Percentiles rank a stretch among this genome's conserved stretches.
These are phyloP conservation scores for Acanthamoeba divionensis DNA, from an alignment of 208 protist genomes.

Conservation along the genomic window DNA sequence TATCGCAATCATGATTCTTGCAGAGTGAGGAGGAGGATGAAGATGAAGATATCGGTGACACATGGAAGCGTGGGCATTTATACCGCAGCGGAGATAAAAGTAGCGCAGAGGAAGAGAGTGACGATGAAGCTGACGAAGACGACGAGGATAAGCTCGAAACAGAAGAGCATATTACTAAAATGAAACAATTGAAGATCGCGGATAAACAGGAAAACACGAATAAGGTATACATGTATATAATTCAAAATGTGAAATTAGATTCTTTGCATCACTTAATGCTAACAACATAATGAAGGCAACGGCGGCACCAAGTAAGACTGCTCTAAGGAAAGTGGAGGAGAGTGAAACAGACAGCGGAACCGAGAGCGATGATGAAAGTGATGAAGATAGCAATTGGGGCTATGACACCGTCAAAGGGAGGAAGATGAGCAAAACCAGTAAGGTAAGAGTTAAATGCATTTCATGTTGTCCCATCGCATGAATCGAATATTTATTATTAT, in stretches of 20 bases:
- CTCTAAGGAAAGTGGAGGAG: background rate
- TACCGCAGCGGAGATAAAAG: background rate
- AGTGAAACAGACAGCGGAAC: background rate
- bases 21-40: background rate
- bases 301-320: background rate
- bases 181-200: background rate
- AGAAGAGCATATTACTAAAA: background rate
- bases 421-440: background rate
- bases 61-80: background rate
- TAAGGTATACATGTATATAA: background rate
- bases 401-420: conserved; percentile 1
- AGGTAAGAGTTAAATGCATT: too few species aligned
- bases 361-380: background rate
- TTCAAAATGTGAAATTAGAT: background rate
- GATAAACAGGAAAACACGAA: background rate
- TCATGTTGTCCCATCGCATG: too few species aligned
- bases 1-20: background rate
- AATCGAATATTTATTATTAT: too few species aligned
- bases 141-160: too few species aligned
- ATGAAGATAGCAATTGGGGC: background rate
- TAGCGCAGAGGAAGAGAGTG: background rate
- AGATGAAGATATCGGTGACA: background rate
- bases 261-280: background rate
- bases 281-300: background rate
- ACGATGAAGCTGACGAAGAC: background rate